Evolutionary conservation across 768 basidiomycete genomes (phyloP).

Genomic region (Steccherinum ochraceum): DNA sequence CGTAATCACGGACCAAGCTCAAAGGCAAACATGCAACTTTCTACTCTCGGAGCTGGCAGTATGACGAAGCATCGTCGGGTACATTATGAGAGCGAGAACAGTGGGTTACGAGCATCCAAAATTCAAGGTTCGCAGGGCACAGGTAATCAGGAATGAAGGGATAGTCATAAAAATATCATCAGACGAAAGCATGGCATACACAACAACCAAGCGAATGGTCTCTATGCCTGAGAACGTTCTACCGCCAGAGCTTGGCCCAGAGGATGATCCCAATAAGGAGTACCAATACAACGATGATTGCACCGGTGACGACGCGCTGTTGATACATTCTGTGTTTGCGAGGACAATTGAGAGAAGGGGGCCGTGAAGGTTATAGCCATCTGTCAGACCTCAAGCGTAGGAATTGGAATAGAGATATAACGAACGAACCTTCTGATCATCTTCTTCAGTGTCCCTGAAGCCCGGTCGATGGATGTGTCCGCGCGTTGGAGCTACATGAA

Average conservation of each 20-base stretch:
- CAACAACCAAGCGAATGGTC: background rate
- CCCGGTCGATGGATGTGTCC: constrained; percentile 85
- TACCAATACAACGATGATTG: constrained; percentile 80
- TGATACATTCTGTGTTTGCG: constrained; percentile 83
- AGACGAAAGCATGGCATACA: background rate
- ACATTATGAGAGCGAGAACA: too few relatives aligned
- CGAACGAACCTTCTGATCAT: constrained; percentile 86
- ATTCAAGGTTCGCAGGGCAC: too few relatives aligned
- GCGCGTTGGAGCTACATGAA: constrained; percentile 70
- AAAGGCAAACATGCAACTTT: too few relatives aligned
- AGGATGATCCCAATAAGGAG: constrained; percentile 76
- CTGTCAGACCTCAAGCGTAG: constrained; percentile 14
- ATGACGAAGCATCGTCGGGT: too few relatives aligned
- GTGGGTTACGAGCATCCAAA: background rate
- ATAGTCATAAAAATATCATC: background rate
- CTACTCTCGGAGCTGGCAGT: too few relatives aligned
- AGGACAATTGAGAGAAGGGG: too few relatives aligned
- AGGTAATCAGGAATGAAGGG: background rate
- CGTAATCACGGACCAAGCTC: too few relatives aligned
- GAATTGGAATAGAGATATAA: constrained; percentile 4
- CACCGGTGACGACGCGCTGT: constrained; percentile 82
- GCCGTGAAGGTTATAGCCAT: constrained; percentile 19
- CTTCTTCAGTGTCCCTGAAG: constrained; percentile 86
- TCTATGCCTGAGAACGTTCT: background rate
- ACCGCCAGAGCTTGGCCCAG: constrained; percentile 58